Evolutionary conservation across 345 rosid species (phyloP), one percentile per base, ranked within the genome.

Genomic region (Draba incana): DNA sequence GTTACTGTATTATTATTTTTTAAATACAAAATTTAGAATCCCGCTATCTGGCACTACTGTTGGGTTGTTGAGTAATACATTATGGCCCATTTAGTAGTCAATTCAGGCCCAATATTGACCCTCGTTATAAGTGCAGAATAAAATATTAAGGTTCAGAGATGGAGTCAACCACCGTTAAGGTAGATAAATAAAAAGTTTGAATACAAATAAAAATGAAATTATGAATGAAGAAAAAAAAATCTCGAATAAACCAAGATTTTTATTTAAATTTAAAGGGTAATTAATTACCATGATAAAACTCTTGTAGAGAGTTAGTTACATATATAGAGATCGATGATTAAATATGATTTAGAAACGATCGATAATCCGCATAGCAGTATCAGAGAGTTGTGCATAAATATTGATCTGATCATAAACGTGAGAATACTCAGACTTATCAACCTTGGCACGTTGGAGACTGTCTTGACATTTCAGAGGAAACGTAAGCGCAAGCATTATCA

Each of bases 351-450:
- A 61, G 55, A 70, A 53, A 10, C 62, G 69, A 30, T 62, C 75
- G 51, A 62, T 62, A 8, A 70, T 62, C 7, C 75, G 23, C 68
- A 44, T 51, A 8, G 62, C 62, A 33, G 75, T 62, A 24, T 31
- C 27, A 2, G 62, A 52, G 30, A 71, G 68, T 45, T 52, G 38
- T 5, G 2, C 53, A 33, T 52, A 70, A 6, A 20, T n/a, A 3
- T 1, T 41, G 62, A 70, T 42, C 27, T 43, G 54, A 2, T n/a
- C 39, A 41, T 11, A 41, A 4, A 62, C 0, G 2, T 15, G 8
- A 7, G 8, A 0, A 14, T 8, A 7, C 16, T 35, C 39, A 35
- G 3, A 7, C 16, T 35, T 8, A 8, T 24, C 15, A 37, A n/a
- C 23, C 35, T 33, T 43, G 47, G 31, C 37, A 14, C 8, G 6